Conservation (phyloP, 2,329 filamentous ascomycete genomes). For the Clonostachys rhizophaga region DNA sequence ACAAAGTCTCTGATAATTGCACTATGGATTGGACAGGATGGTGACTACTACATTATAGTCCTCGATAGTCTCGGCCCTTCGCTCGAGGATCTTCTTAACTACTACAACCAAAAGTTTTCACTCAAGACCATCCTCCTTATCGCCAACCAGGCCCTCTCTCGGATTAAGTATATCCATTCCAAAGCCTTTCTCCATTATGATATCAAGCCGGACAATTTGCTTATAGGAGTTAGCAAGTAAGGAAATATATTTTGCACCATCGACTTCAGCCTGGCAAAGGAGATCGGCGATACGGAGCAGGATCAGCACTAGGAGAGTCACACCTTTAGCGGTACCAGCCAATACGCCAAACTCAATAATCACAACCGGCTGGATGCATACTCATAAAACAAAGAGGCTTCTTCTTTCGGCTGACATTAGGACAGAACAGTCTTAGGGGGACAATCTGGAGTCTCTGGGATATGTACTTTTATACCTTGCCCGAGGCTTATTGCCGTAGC, state of each 20-base stretch:
- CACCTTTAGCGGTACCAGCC: too few relatives aligned
- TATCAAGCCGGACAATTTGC: constrained; percentile 99
- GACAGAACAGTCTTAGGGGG: too few relatives aligned
- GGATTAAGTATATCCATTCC: constrained; percentile 97
- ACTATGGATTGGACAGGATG: constrained; percentile 40
- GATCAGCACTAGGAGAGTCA: too few relatives aligned
- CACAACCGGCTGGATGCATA: too few relatives aligned
- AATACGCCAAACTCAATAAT: too few relatives aligned
- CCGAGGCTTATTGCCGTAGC: too few relatives aligned
- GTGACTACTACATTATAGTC: constrained; percentile 99
- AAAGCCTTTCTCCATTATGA: constrained; percentile 99
- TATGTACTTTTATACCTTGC: too few relatives aligned
- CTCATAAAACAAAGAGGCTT: too few relatives aligned
- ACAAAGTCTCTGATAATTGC: constrained; percentile 44
- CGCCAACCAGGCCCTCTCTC: constrained; percentile 96
- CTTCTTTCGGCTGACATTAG: too few relatives aligned
- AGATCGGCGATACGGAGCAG: too few relatives aligned
- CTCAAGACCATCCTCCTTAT: constrained; percentile 95
- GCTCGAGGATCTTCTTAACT: constrained; percentile 98
- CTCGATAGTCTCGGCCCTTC: constrained; percentile 93
- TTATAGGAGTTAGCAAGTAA: constrained; percentile 98
- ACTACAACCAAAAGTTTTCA: constrained; percentile 99
- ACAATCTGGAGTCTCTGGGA: too few relatives aligned
- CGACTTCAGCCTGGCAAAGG: constrained; percentile 65
- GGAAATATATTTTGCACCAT: constrained; percentile 99